Evolutionary conservation across 371 early-diverging fungal genomes (phyloP).

Genomic region (Zychaea mexicana): DNA sequence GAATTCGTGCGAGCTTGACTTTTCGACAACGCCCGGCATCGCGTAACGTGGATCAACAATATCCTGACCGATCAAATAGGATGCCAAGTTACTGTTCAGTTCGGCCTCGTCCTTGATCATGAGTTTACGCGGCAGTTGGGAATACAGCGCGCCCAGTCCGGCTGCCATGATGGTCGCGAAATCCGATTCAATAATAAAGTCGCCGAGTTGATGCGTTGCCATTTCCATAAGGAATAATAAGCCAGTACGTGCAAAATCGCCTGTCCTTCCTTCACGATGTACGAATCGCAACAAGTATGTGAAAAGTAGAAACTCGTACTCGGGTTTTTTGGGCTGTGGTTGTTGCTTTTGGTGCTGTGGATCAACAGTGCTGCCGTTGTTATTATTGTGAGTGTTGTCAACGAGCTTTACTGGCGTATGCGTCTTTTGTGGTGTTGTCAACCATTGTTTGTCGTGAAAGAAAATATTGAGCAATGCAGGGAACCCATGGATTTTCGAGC

Average conservation of each 20-base stretch:
- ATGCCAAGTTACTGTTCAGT: slow-evolving; percentile 37
- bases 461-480: slow-evolving; percentile 89
- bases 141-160: slow-evolving; percentile 88
- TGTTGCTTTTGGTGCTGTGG: not conserved
- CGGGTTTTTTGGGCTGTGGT: slow-evolving; percentile 39
- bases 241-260: slow-evolving; percentile 92
- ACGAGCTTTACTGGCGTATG: slow-evolving; percentile 24
- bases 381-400: not conserved
- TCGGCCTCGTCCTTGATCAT: slow-evolving; percentile 52
- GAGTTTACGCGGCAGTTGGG: slow-evolving; percentile 87
- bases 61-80: slow-evolving; percentile 53
- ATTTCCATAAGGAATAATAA: slow-evolving; percentile 87
- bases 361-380: slow-evolving; percentile 1
- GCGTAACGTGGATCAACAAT: slow-evolving; percentile 10
- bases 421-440: slow-evolving; percentile 63
- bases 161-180: slow-evolving; percentile 84
- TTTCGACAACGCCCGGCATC: slow-evolving; percentile 44
- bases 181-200: slow-evolving; percentile 81
- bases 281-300: slow-evolving; percentile 85
- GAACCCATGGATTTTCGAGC: slow-evolving; percentile 89
- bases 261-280: slow-evolving; percentile 84
- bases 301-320: slow-evolving; percentile 84
- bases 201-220: slow-evolving; percentile 71
- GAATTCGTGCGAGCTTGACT: slow-evolving; percentile 68
- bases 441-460: slow-evolving; percentile 83